Evolutionary conservation across 2,329 filamentous ascomycete species (phyloP).

Genomic region (Ascochyta viciae-villosae): DNA sequence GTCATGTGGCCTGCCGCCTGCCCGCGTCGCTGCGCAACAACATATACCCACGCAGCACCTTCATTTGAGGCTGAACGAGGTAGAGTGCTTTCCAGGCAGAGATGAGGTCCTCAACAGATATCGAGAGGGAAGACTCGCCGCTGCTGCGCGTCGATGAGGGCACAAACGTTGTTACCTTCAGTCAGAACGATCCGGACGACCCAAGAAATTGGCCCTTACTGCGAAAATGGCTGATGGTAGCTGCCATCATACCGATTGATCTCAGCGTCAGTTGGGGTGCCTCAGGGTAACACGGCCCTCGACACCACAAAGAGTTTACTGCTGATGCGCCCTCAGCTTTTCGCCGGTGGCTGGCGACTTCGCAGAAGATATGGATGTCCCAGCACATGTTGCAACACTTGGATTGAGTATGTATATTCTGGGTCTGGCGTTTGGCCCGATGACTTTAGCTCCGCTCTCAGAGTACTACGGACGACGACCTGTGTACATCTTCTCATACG

Average conservation of each 20-base stretch:
- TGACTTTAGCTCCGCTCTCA: constrained; percentile 45
- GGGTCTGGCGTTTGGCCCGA: constrained; percentile 53
- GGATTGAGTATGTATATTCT: constrained; percentile 57
- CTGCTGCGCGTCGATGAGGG: constrained; percentile 11
- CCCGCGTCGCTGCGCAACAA: neutral
- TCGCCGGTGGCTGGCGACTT: constrained; percentile 55
- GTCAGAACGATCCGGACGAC: constrained; percentile 35
- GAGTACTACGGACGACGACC: constrained; percentile 54
- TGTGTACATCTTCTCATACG: constrained; percentile 54
- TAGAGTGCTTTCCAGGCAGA: neutral
- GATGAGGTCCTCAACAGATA: constrained; percentile 12
- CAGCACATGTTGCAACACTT: constrained; percentile 52
- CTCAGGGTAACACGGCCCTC: constrained; percentile 42
- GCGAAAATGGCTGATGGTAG: constrained; percentile 48
- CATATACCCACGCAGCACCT: neutral
- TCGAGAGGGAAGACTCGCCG: constrained; percentile 11
- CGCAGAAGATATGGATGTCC: constrained; percentile 51
- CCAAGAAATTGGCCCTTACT: constrained; percentile 44
- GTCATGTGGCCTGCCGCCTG: too few species aligned
- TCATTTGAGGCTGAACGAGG: neutral
- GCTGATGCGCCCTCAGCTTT: constrained; percentile 35
- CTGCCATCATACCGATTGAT: constrained; percentile 46
- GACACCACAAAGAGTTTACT: neutral
- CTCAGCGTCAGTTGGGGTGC: constrained; percentile 53
- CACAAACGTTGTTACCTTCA: constrained; percentile 23